These are phyloP conservation scores for Lyophyllum shimeji DNA, from an alignment of 768 basidiomycete genomes.

Conservation along the genomic window DNA sequence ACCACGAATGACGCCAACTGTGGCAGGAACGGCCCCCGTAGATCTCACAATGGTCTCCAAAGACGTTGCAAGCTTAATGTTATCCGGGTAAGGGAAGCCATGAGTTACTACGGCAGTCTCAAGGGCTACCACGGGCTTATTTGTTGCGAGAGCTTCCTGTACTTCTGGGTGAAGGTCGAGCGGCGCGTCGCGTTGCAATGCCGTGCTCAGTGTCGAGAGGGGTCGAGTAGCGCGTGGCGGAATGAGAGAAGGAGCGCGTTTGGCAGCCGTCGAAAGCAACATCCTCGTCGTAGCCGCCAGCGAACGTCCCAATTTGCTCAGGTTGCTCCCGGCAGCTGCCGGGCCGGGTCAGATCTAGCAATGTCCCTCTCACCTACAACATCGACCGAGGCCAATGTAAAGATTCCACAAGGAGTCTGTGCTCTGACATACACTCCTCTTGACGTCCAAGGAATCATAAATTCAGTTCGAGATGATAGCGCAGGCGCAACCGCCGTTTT, in stretches of 20 bases:
- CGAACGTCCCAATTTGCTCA: too few relatives aligned
- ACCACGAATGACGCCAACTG: slow-evolving; percentile 82
- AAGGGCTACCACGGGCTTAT: slow-evolving; percentile 79
- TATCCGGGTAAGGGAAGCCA: slow-evolving; percentile 84
- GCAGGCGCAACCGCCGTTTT: slow-evolving; percentile 78
- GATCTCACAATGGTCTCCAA: slow-evolving; percentile 75
- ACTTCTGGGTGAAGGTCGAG: slow-evolving; percentile 84
- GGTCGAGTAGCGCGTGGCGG: not conserved
- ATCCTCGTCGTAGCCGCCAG: not conserved
- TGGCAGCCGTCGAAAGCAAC: not conserved
- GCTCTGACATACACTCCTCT: slow-evolving; percentile 61
- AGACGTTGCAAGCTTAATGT: slow-evolving; percentile 66
- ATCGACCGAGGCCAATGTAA: slow-evolving; percentile 42
- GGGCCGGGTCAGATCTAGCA: not conserved
- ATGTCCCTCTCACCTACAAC: slow-evolving; percentile 25
- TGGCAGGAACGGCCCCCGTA: slow-evolving; percentile 83
- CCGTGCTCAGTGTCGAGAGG: slow-evolving; percentile 5
- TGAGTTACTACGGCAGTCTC: slow-evolving; percentile 93
- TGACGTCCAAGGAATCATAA: slow-evolving; percentile 55
- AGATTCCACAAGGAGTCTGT: slow-evolving; percentile 48
- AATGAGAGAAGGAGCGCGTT: not conserved
- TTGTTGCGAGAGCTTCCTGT: slow-evolving; percentile 66
- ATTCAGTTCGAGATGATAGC: slow-evolving; percentile 57
- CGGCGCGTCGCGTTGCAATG: slow-evolving; percentile 27
- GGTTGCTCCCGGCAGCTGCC: not conserved